A percentile compares a stretch with the other conserved stretches of the same genome.
Conservation (phyloP, 208 protist genomes). For the Willaertia magna region DNA sequence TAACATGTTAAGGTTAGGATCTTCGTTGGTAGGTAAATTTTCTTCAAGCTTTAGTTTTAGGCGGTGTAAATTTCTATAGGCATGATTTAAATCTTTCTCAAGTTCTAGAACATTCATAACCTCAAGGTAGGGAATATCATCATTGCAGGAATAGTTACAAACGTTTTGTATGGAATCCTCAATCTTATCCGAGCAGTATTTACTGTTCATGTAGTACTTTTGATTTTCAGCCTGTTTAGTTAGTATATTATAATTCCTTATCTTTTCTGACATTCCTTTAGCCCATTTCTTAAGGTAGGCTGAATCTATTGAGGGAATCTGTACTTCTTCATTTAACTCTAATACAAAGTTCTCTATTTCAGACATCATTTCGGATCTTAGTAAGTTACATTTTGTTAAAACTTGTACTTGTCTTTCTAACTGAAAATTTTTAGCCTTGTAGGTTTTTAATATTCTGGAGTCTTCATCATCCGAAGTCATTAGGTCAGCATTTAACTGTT, state of each 20-base stretch:
- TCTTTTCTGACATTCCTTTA: neutral
- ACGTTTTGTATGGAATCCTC: neutral
- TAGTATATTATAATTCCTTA: neutral
- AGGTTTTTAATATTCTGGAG: neutral
- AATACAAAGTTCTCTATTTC: neutral
- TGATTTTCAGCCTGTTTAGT: neutral
- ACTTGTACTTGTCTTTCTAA: constrained; percentile 6
- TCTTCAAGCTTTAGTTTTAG: neutral
- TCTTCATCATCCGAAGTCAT: neutral
- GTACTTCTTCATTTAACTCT: neutral
- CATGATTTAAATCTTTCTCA: neutral
- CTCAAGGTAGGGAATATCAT: neutral
- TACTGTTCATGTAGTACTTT: neutral
- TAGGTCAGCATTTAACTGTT: neutral
- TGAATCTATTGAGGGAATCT: neutral
- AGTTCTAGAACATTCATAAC: neutral
- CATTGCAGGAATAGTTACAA: neutral
- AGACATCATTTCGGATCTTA: neutral
- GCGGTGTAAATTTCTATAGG: neutral
- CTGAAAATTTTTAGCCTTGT: neutral
- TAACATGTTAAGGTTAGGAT: neutral
- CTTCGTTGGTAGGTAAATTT: neutral
- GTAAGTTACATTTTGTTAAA: neutral
- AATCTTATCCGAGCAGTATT: neutral
- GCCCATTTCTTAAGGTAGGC: neutral